A percentile compares a stretch with the other conserved stretches of the same genome.
phyloP scores from a whole-genome alignment of 2,329 filamentous ascomycete genomes.

The Aspergillus sclerotialis region DNA sequence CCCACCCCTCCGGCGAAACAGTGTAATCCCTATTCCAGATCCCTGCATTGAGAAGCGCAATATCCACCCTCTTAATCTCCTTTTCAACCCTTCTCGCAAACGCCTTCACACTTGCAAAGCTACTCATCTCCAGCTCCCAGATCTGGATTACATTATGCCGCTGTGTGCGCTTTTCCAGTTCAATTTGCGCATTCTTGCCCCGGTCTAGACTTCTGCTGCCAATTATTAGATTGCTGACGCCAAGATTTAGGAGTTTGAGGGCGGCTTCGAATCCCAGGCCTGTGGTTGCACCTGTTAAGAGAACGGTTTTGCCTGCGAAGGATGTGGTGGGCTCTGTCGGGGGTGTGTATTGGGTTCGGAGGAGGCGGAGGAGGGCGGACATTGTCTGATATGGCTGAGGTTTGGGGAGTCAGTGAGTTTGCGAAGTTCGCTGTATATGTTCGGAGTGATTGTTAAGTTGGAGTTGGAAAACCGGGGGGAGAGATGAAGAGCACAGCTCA shows the following conservation, averaged over 20 bases:
- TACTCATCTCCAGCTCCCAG: constrained; percentile 42
- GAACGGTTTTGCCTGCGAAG: constrained; percentile 40
- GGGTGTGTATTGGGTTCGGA: constrained; percentile 25
- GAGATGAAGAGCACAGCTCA: too few relatives aligned
- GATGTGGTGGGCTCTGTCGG: constrained; percentile 31
- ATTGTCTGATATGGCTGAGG: too few relatives aligned
- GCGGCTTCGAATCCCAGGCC: constrained; percentile 47
- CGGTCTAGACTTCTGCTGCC: constrained; percentile 39
- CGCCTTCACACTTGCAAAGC: constrained; percentile 37
- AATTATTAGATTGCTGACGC: constrained; percentile 39
- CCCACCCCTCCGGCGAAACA: constrained; percentile 39
- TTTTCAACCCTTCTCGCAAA: constrained; percentile 34
- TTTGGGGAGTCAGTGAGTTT: constrained; percentile 1
- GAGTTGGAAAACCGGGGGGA: too few relatives aligned
- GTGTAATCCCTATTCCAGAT: constrained; percentile 32
- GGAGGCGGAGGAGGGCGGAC: constrained; percentile 22
- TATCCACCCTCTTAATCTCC: constrained; percentile 35
- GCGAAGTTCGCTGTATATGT: background rate
- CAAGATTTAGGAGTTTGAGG: constrained; percentile 39
- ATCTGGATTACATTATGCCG: constrained; percentile 33
- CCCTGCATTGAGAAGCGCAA: constrained; percentile 42
- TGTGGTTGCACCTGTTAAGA: constrained; percentile 46
- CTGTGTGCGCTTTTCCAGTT: constrained; percentile 28
- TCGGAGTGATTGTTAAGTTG: background rate
- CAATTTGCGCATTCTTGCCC: constrained; percentile 34